Evolutionary conservation across 768 basidiomycete genomes (phyloP), one percentile per base, ranked within the genome.

Genomic region (Lactifluus rugatus): DNA sequence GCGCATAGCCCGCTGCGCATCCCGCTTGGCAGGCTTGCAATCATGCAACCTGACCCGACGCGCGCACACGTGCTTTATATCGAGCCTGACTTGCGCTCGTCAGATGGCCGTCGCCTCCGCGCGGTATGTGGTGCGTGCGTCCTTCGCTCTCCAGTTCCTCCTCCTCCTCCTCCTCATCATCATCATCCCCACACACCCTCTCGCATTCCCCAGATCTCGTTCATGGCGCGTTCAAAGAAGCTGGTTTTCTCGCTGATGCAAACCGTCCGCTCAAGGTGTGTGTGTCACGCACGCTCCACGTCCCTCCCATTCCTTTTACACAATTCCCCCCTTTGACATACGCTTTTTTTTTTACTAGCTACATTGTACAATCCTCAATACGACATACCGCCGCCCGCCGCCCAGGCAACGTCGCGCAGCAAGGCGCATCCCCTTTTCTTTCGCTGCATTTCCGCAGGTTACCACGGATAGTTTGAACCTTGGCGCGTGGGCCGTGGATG

Each of bases 1-100:
- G 57, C 58, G 0, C 68, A 66, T 0, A 60, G 60, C n/a, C 48
- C 58, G 52, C 67, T 79, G 16, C 67, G 62, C 4, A 70, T 79
- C 2, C 69, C 74, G 1, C 70, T 89, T 11, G 73, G 80, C 5
- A 65, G 65, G 11, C 69, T 87, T 67, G 72, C 80, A 48, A 74
- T 82, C 51, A 76, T 79, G 78, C 68, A 69, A n/a, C 72, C 75
- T 0, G 63, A 71, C 65, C 67, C 65, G 19, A 64, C 73, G 64
- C 63, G 72, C 44, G 81, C 82, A 5, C 77, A 82, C 54, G 80
- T 84, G 21, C 72, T 86, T 25, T 85, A 78, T 72, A 61, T 78
- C 11, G 82, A 80, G 1, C 82, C 84, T 1, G 56, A 68, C 6
- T 59, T 66, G 48, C 69, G 73, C 52, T 62, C 64, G 10, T 69